Conservation (phyloP, 495 filamentous ascomycete species). For the Haplographium delicatum region DNA sequence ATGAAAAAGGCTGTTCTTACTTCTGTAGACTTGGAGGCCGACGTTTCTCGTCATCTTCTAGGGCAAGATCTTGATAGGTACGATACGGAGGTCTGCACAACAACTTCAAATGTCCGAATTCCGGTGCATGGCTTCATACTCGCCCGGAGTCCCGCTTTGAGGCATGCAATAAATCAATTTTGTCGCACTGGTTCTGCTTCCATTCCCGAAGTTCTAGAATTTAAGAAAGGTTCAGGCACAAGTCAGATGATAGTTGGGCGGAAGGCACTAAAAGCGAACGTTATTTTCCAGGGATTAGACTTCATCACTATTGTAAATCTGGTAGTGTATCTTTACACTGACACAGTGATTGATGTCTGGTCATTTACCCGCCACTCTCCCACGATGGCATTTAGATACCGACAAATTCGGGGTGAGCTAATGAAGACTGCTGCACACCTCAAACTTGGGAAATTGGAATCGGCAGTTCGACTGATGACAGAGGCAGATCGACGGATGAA, state of each 20-base stretch:
- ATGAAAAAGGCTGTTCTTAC: constrained; percentile 24
- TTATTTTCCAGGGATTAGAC: constrained; percentile 43
- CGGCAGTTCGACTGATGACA: constrained; percentile 67
- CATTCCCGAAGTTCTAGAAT: constrained; percentile 13
- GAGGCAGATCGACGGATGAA: constrained; percentile 57
- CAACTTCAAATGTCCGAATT: constrained; percentile 56
- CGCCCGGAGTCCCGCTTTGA: constrained; percentile 62
- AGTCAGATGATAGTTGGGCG: constrained; percentile 8
- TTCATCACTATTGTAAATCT: constrained; percentile 64
- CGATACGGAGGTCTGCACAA: constrained; percentile 35
- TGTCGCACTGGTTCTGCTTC: constrained; percentile 30
- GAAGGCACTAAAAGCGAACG: not conserved
- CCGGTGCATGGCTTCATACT: constrained; percentile 83
- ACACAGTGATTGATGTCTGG: constrained; percentile 80
- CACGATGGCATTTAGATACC: constrained; percentile 60
- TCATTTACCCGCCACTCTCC: constrained; percentile 59
- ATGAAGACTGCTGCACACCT: constrained; percentile 72
- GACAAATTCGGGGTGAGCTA: constrained; percentile 72
- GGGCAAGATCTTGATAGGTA: constrained; percentile 37
- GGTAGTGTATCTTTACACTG: constrained; percentile 74
- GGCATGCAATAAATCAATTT: constrained; percentile 52
- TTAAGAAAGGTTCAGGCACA: not conserved
- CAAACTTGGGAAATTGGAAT: constrained; percentile 62
- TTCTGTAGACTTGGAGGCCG: constrained; percentile 21
- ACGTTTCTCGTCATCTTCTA: constrained; percentile 24